Evolutionary conservation across 2,329 filamentous ascomycete genomes (phyloP).

Genomic region (Camptophora hylomeconis): DNA sequence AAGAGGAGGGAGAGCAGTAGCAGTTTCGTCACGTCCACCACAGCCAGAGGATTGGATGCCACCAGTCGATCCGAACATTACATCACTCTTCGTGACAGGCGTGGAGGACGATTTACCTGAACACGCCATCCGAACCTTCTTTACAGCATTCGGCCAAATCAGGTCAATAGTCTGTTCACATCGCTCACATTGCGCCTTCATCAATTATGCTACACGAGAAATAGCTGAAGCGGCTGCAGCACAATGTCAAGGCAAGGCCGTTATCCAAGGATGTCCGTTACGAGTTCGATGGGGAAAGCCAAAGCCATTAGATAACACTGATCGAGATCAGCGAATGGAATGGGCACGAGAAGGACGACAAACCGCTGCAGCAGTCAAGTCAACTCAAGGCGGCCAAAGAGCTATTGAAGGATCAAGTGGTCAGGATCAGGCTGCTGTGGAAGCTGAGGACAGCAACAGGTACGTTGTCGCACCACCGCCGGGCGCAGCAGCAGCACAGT

Average conservation of each 20-base stretch:
- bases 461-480: slow-evolving; percentile 61
- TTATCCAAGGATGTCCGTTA: slow-evolving; percentile 83
- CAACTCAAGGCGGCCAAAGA: slow-evolving; percentile 19
- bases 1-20: slow-evolving; percentile 47
- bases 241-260: slow-evolving; percentile 72
- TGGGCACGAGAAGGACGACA: slow-evolving; percentile 68
- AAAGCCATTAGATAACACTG: slow-evolving; percentile 81
- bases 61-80: slow-evolving; percentile 72
- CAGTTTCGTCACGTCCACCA: slow-evolving; percentile 61
- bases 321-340: slow-evolving; percentile 67
- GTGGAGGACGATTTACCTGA: slow-evolving; percentile 94
- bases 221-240: slow-evolving; percentile 76
- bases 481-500: slow-evolving; percentile 63
- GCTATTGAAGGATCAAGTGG: slow-evolving; percentile 19
- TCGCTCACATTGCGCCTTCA: slow-evolving; percentile 90
- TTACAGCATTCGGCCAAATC: slow-evolving; percentile 76
- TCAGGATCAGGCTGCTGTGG: slow-evolving; percentile 26
- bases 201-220: slow-evolving; percentile 81
- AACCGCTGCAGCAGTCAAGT: slow-evolving; percentile 38
- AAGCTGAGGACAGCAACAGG: slow-evolving; percentile 22
- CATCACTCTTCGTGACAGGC: slow-evolving; percentile 86
- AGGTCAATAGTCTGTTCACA: slow-evolving; percentile 92
- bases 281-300: slow-evolving; percentile 87
- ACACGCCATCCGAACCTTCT: slow-evolving; percentile 79
- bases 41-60: slow-evolving; percentile 76